Conservation (phyloP, 2,329 filamentous ascomycete genomes). For the Aspergillus aculeatinus region DNA sequence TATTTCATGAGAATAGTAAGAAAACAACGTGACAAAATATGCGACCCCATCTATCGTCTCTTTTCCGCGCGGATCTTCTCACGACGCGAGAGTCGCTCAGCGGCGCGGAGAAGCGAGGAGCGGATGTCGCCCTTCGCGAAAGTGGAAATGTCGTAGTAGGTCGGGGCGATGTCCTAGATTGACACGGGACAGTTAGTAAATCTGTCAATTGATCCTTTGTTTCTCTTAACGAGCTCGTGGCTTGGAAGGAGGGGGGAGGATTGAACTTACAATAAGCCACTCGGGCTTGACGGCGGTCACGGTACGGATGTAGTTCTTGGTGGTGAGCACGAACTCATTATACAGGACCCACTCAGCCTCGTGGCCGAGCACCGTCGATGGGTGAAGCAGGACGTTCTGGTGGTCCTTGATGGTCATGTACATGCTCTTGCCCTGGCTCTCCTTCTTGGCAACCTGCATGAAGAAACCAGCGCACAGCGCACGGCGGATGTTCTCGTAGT, state of each 20-base stretch:
- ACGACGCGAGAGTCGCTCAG: slow-evolving; percentile 56
- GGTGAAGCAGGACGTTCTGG: slow-evolving; percentile 88
- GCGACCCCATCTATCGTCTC: slow-evolving; percentile 29
- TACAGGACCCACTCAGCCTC: slow-evolving; percentile 97
- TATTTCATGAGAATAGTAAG: slow-evolving; percentile 9
- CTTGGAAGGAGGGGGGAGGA: not conserved
- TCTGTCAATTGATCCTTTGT: too few species aligned
- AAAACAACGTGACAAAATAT: slow-evolving; percentile 11
- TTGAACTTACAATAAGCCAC: slow-evolving; percentile 77
- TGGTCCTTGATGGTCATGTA: slow-evolving; percentile 97
- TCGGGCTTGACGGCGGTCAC: slow-evolving; percentile 90
- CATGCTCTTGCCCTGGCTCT: slow-evolving; percentile 74
- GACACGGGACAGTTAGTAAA: not conserved
- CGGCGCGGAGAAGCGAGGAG: slow-evolving; percentile 57
- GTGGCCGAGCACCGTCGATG: slow-evolving; percentile 81
- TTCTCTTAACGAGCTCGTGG: too few species aligned
- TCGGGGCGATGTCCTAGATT: slow-evolving; percentile 80
- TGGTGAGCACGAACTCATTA: slow-evolving; percentile 96
- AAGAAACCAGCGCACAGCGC: slow-evolving; percentile 95
- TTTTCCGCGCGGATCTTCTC: slow-evolving; percentile 49
- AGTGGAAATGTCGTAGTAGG: slow-evolving; percentile 81
- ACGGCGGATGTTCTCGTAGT: slow-evolving; percentile 95
- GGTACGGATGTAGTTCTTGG: slow-evolving; percentile 95
- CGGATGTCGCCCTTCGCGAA: slow-evolving; percentile 87
- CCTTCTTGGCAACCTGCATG: slow-evolving; percentile 98